These are phyloP conservation scores for Claviceps pazoutovae DNA, from an alignment of 2,329 filamentous ascomycete species.

Conservation along the genomic window DNA sequence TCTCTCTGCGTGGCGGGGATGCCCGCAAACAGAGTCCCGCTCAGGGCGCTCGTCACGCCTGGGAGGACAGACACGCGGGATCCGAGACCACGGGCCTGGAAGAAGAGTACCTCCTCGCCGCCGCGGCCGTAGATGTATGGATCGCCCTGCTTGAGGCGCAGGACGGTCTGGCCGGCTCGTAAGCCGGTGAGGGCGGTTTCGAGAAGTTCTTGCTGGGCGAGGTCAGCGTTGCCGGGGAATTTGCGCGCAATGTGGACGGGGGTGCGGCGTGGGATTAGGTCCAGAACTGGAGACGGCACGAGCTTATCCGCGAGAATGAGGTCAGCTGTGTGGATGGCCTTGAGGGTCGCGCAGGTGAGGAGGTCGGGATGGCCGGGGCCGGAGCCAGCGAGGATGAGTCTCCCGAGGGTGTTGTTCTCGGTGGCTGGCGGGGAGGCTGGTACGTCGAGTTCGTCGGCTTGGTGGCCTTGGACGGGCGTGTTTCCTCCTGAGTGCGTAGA, in stretches of 20 bases:
- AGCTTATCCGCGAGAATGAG: conserved; percentile 78
- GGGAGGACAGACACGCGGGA: conserved; percentile 60
- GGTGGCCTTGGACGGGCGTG: too few species aligned
- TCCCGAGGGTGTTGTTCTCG: conserved; percentile 35
- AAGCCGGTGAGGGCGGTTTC: conserved; percentile 58
- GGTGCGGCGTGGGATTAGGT: conserved; percentile 79
- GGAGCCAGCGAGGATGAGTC: conserved; percentile 78
- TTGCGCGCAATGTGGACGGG: conserved; percentile 88
- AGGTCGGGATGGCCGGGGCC: conserved; percentile 89
- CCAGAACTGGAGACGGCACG: conserved; percentile 70
- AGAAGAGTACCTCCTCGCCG: conserved; percentile 82
- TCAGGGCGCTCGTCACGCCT: conserved; percentile 78
- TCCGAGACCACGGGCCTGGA: conserved; percentile 55
- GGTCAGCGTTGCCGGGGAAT: conserved; percentile 92
- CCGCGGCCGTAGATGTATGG: conserved; percentile 93
- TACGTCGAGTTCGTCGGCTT: too few species aligned
- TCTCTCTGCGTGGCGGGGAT: conserved; percentile 82
- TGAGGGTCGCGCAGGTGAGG: conserved; percentile 68
- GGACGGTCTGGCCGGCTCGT: conserved; percentile 56
- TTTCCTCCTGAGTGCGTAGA: conserved; percentile 28
- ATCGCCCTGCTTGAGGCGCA: conserved; percentile 90
- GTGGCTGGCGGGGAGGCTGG: not conserved
- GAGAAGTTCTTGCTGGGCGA: conserved; percentile 80
- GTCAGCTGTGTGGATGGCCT: conserved; percentile 61
- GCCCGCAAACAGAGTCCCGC: conserved; percentile 73